Base-by-base conservation (phyloP, 2,329 filamentous ascomycete genomes). In the Alternaria ventricosa region DNA sequence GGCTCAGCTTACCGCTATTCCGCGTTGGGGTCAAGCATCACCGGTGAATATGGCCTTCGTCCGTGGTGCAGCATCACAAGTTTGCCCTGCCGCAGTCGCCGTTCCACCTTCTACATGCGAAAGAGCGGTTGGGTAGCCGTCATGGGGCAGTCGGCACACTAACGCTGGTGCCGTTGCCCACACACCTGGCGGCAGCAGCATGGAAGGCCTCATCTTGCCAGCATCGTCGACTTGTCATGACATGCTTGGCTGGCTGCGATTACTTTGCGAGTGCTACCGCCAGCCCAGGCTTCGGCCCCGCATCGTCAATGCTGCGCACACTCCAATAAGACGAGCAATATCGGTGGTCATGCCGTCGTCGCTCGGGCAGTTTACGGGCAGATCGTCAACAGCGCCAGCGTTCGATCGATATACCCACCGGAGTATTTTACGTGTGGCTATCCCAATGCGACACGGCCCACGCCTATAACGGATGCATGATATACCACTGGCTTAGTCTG, bases 341-440 rank as follows among this genome's bases (percentile, higher is more conserved):
- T 72, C 67, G 67, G 69, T 64, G 66, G 67, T 64, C 67, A 66
- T 69, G 67, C 55, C 57, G 50, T 60, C 7, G 45, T 60, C 57
- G 60, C 61, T 78, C 77, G 75, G 77, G 71, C 72, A 76, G 69
- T 79, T 78, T 77, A 51, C 69, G 73, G 72, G 66, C 65, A 69
- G 76, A 79, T 79, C 77, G 63, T 72, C 70, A 55, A 72, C 71
- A 70, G 72, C 69, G 68, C 73, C 72, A 70, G 71, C 62, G 62
- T 68, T 55, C 63, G 74, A 72, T 76, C 72, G 69, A 70, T 71
- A 70, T 70, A 73, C 66, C 69, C 72, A 70, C 76, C 76, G 77
- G 76, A 79, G 72, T 69, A 72, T 78, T 79, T 75, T 74, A 66
- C 64, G 67, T 71, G 69, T 58, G 60, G 60, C 71, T 65, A 63